These are phyloP conservation scores for Globisporangium acanthophoron DNA, from an alignment of 352 stramenopile genomes.

Conservation along the genomic window DNA sequence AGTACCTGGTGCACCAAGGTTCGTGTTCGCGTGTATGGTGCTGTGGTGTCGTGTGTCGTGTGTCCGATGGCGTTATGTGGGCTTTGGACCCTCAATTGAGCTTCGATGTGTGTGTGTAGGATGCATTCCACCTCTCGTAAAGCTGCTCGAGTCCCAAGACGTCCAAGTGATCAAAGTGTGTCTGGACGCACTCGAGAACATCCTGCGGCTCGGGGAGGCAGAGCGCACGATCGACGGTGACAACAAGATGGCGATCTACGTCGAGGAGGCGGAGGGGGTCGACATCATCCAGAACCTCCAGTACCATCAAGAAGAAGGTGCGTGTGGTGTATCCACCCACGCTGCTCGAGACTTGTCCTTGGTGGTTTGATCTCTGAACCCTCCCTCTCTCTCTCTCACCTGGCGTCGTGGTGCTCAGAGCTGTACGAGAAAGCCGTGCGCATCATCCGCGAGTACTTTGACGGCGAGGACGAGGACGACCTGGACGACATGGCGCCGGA, in stretches of 20 bases:
- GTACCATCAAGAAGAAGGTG: conserved; percentile 96
- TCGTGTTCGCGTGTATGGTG: no score
- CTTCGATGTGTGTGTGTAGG: conserved; percentile 95
- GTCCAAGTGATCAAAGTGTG: conserved; percentile 98
- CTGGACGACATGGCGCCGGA: conserved; percentile 45
- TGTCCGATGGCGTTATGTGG: conserved; percentile 67
- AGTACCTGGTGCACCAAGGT: conserved; percentile 88
- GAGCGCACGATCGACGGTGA: conserved; percentile 63
- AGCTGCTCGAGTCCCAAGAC: conserved; percentile 95
- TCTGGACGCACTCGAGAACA: conserved; percentile 99
- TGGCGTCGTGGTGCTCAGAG: conserved; percentile 22
- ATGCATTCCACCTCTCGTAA: conserved; percentile 96
- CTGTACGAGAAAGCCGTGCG: conserved; percentile 93
- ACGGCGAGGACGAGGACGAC: conserved; percentile 96
- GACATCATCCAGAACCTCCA: conserved; percentile 98
- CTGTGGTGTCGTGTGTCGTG: conserved; percentile 1
- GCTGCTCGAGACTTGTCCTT: not conserved
- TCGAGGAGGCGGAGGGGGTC: conserved; percentile 96
- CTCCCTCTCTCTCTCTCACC: no score
- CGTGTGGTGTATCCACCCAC: conserved; percentile 23
- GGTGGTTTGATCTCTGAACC: not conserved
- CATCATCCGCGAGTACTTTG: conserved; percentile 97
- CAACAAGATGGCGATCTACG: conserved; percentile 94
- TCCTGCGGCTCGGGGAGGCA: conserved; percentile 93
- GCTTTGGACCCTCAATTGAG: conserved; percentile 91